Conservation (phyloP, 176 grass and related monocot genomes). For the Dactylis glomerata region DNA sequence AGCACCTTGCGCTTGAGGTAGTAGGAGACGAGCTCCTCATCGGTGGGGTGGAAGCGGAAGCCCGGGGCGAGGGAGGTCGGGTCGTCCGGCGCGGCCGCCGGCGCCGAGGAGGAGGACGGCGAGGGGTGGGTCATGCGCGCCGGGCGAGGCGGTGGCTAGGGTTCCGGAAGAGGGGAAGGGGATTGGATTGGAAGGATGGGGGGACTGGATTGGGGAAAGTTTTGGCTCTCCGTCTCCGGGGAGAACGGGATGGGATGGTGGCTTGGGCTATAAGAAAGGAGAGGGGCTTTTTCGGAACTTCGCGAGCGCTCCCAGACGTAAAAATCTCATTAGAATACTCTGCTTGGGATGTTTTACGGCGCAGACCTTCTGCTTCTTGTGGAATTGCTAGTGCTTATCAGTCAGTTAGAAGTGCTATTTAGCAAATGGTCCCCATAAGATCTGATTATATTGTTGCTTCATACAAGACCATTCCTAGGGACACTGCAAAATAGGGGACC, state of each 20-base stretch:
- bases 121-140: conserved; percentile 43
- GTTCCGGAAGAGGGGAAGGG: neutral
- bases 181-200: neutral
- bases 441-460: too few species aligned
- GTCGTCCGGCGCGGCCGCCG: conserved; percentile 18
- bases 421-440: neutral
- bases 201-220: conserved; percentile 38
- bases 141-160: neutral
- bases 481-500: too few species aligned
- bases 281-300: conserved; percentile 27
- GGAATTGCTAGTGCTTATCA: neutral
- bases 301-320: neutral
- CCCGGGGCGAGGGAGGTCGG: conserved; percentile 61
- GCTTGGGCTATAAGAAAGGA: conserved; percentile 46
- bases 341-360: neutral
- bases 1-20: conserved; percentile 90
- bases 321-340: neutral
- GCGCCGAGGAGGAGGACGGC: conserved; percentile 33
- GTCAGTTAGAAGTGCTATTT: neutral
- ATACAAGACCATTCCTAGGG: too few species aligned
- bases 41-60: conserved; percentile 80
- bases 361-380: neutral
- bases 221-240: conserved; percentile 15
- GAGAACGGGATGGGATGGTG: conserved; percentile 22
- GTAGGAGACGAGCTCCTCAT: conserved; percentile 82